These are phyloP conservation scores for Solanum tarijense DNA, from an alignment of 257 asterid species.

Conservation along the genomic window DNA sequence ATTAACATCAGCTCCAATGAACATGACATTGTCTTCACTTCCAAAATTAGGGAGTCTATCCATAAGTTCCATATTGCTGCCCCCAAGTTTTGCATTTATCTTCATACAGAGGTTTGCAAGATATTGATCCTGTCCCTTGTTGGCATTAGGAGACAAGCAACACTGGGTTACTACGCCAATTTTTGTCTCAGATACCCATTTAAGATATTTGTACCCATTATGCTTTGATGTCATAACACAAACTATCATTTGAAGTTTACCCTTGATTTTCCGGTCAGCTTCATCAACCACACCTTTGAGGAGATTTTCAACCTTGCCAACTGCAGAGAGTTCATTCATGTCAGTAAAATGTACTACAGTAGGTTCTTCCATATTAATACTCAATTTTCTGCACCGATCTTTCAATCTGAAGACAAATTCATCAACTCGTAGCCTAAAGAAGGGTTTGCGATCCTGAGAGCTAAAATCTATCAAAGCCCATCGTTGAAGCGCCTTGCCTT, in stretches of 20 bases:
- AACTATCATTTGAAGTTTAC: constrained; percentile 38
- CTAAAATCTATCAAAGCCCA: constrained; percentile 70
- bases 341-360: neutral
- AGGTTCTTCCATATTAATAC: constrained; percentile 39
- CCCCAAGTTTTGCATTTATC: constrained; percentile 74
- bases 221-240: constrained; percentile 44
- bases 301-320: constrained; percentile 17
- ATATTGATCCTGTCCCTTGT: constrained; percentile 40
- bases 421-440: neutral
- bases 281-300: constrained; percentile 16
- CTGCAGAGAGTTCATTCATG: constrained; percentile 29
- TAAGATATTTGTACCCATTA: constrained; percentile 45
- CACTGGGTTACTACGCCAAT: constrained; percentile 64
- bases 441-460: neutral
- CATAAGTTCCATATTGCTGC: constrained; percentile 46
- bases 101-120: constrained; percentile 54
- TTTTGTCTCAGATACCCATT: constrained; percentile 52
- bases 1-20: constrained; percentile 82
- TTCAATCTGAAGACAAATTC: constrained; percentile 25
- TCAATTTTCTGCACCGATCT: constrained; percentile 25
- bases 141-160: constrained; percentile 18
- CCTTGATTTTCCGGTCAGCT: neutral
- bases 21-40: constrained; percentile 46
- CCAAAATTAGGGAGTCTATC: constrained; percentile 31
- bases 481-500: constrained; percentile 32